Evolutionary conservation across 2,329 filamentous ascomycete species (phyloP).

Genomic region (Chaetomium olivaceum): DNA sequence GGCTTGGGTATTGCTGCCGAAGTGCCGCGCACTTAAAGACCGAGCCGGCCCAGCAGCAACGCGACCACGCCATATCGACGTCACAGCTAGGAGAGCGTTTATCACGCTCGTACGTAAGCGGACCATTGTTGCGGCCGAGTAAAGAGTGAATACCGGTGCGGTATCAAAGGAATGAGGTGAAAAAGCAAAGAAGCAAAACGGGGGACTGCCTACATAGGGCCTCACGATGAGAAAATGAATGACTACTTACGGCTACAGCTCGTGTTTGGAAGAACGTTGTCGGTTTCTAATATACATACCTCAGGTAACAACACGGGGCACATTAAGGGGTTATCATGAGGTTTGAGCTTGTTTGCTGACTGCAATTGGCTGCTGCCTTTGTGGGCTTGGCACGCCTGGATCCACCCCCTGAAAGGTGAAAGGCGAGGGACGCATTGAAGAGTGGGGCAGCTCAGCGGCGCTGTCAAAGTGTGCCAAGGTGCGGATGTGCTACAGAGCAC

Average conservation of each 20-base stretch:
- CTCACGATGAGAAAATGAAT: not conserved
- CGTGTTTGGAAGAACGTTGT: not conserved
- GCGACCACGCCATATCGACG: not conserved
- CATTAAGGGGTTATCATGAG: not conserved
- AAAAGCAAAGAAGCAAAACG: not conserved
- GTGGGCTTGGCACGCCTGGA: not conserved
- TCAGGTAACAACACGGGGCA: not conserved
- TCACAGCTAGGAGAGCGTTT: not conserved
- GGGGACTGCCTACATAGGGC: no score
- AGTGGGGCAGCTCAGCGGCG: not conserved
- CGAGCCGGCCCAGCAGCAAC: not conserved
- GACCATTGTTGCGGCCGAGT: not conserved
- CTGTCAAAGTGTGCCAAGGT: not conserved
- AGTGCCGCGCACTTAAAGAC: not conserved
- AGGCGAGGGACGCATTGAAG: not conserved
- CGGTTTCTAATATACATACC: not conserved
- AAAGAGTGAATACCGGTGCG: not conserved
- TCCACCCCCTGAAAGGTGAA: not conserved
- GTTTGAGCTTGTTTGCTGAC: no score
- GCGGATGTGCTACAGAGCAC: not conserved
- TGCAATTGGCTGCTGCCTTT: no score
- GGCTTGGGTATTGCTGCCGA: not conserved
- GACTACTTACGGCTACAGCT: no score
- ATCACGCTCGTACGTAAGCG: not conserved
- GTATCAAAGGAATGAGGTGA: not conserved